Conservation (phyloP, 139 green algal species). For the Tetratostichococcus sp. region DNA sequence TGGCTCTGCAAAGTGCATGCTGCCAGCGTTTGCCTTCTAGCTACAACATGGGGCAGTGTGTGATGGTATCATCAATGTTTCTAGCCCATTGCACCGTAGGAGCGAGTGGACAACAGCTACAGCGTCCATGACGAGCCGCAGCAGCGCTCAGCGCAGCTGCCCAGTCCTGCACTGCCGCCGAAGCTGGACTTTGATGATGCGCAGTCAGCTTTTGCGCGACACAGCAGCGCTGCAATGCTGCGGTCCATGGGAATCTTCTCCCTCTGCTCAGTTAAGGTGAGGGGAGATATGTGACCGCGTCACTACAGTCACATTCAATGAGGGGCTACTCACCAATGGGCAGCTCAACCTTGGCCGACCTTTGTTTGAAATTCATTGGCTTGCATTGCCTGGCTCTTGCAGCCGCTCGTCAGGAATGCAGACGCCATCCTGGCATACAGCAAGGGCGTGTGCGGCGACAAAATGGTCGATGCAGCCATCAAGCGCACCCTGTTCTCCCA, state of each 20-base stretch:
- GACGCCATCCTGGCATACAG: conserved; percentile 43
- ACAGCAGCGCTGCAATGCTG: conserved; percentile 41
- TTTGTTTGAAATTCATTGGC: too few relatives aligned
- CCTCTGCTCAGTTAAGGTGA: conserved; percentile 16
- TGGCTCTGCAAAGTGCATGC: too few relatives aligned
- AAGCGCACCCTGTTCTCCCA: conserved; percentile 77
- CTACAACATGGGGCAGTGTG: too few relatives aligned
- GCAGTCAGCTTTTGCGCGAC: conserved; percentile 26
- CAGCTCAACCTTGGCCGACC: too few relatives aligned
- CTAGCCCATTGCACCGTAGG: too few relatives aligned
- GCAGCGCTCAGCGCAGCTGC: too few relatives aligned
- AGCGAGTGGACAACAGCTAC: too few relatives aligned
- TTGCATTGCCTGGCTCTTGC: not conserved
- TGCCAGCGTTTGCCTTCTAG: too few relatives aligned
- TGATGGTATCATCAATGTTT: too few relatives aligned
- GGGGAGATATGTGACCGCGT: not conserved
- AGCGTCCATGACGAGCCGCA: too few relatives aligned
- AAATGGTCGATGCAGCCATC: conserved; percentile 51
- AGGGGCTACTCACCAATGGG: too few relatives aligned
- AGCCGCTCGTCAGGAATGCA: conserved; percentile 41
- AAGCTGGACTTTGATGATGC: conserved; percentile 33
- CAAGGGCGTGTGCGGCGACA: conserved; percentile 48
- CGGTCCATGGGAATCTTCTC: conserved; percentile 35
- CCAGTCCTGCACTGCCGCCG: not conserved
- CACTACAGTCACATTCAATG: too few relatives aligned